Conservation (phyloP, 495 filamentous ascomycete species). For the Penicillium ucsense region DNA sequence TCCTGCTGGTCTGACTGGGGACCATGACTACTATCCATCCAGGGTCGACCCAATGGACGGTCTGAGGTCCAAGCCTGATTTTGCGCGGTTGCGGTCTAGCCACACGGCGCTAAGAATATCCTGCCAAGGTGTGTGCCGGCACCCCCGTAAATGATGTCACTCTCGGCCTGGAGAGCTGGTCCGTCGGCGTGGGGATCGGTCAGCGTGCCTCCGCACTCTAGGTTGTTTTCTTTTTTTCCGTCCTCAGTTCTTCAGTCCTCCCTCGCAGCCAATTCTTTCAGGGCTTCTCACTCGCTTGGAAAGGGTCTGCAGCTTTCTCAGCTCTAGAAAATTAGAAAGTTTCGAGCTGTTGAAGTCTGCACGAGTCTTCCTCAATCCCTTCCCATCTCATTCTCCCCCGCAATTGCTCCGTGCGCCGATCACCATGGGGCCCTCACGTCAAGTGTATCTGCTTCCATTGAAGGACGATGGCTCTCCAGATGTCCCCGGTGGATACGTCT, state of each 20-base stretch:
- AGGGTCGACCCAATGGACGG: neutral
- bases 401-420: neutral
- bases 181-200: too few species aligned
- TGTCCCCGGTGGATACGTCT: slow-evolving; percentile 82
- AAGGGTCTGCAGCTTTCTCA: neutral
- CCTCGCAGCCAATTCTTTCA: neutral
- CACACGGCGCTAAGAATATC: slow-evolving; percentile 9
- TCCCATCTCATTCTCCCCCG: neutral
- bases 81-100: slow-evolving; percentile 3
- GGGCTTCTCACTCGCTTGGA: slow-evolving; percentile 10
- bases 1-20: neutral
- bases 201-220: neutral
- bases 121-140: slow-evolving; percentile 2
- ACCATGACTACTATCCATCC: neutral
- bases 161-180: neutral
- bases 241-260: neutral
- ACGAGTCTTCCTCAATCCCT: neutral
- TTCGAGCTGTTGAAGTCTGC: neutral
- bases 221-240: neutral
- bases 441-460: slow-evolving; percentile 80
- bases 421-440: slow-evolving; percentile 22
- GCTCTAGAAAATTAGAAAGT: slow-evolving; percentile 1
- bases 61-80: neutral
- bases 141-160: slow-evolving; percentile 13
- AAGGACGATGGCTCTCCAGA: slow-evolving; percentile 89